phyloP scores from a whole-genome alignment of 257 asterid genomes.

The Nicotiana tomentosiformis region DNA sequence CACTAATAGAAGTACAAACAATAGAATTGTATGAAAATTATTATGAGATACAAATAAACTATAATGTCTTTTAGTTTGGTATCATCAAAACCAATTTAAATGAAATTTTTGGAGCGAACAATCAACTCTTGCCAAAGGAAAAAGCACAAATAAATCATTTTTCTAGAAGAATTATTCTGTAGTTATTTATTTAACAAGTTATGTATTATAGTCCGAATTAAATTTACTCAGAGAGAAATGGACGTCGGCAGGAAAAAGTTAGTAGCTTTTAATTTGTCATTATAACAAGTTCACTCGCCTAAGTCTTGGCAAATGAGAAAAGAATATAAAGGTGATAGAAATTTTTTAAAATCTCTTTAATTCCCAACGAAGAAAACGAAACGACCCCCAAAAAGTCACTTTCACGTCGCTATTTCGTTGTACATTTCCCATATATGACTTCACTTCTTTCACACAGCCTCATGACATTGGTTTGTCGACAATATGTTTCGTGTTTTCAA shows the following conservation, averaged over 20 bases:
- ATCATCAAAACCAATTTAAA: too few species aligned
- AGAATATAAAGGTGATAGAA: neutral
- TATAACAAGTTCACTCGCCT: neutral
- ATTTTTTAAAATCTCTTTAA: neutral
- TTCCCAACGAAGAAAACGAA: neutral
- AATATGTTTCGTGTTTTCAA: neutral
- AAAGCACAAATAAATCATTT: too few species aligned
- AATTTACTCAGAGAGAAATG: neutral
- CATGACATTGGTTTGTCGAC: neutral
- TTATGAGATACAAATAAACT: too few species aligned
- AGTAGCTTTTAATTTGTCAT: neutral
- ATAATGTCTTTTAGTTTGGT: too few species aligned
- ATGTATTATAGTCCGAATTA: too few species aligned
- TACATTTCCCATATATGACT: neutral
- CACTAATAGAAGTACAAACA: too few species aligned
- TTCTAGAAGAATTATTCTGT: too few species aligned
- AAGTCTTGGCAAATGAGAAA: neutral
- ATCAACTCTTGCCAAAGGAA: too few species aligned
- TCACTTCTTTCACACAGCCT: neutral
- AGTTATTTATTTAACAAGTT: too few species aligned
- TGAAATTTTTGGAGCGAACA: too few species aligned
- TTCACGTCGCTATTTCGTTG: neutral
- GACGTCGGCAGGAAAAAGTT: neutral
- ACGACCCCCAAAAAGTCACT: neutral
- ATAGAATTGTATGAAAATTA: too few species aligned